Conservation (phyloP, 805 yeast genomes). For the Metschnikowia arizonensis region DNA sequence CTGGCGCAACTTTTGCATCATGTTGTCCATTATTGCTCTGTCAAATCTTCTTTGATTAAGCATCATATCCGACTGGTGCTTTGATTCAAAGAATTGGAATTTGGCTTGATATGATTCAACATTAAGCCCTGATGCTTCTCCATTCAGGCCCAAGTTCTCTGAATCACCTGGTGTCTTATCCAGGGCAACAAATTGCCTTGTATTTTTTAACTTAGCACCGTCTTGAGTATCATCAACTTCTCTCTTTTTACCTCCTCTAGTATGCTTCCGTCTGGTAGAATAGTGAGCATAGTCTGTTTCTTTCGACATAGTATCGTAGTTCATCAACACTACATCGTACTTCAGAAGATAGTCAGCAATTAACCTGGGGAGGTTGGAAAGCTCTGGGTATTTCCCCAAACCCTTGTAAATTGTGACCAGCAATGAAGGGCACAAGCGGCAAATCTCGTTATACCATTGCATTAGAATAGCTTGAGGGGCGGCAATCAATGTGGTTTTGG, state of each 20-base stretch:
- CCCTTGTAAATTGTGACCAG: constrained; percentile 66
- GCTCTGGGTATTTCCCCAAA: constrained; percentile 23
- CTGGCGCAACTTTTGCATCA: constrained; percentile 11
- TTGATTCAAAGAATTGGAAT: constrained; percentile 8
- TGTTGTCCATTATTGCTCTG: constrained; percentile 11
- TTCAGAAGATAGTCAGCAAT: constrained; percentile 53
- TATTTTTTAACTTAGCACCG: not conserved
- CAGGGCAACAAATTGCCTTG: not conserved
- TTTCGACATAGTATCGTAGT: constrained; percentile 64
- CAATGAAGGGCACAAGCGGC: constrained; percentile 53
- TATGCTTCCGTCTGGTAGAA: constrained; percentile 52
- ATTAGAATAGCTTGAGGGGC: constrained; percentile 79
- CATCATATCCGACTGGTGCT: constrained; percentile 6
- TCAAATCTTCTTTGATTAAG: constrained; percentile 16
- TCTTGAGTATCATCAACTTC: constrained; percentile 3
- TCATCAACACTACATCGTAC: constrained; percentile 76
- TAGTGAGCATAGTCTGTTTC: constrained; percentile 80
- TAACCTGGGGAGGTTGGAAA: constrained; percentile 30
- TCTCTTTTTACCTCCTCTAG: constrained; percentile 26
- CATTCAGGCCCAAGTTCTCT: not conserved
- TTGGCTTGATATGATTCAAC: constrained; percentile 14
- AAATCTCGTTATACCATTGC: constrained; percentile 84
- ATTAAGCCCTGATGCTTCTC: constrained; percentile 7
- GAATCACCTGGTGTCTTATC: constrained; percentile 10
- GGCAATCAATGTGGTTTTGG: constrained; percentile 74